Evolutionary conservation across 495 filamentous ascomycete genomes (phyloP).

Genomic region (Geoglossum glabrum): DNA sequence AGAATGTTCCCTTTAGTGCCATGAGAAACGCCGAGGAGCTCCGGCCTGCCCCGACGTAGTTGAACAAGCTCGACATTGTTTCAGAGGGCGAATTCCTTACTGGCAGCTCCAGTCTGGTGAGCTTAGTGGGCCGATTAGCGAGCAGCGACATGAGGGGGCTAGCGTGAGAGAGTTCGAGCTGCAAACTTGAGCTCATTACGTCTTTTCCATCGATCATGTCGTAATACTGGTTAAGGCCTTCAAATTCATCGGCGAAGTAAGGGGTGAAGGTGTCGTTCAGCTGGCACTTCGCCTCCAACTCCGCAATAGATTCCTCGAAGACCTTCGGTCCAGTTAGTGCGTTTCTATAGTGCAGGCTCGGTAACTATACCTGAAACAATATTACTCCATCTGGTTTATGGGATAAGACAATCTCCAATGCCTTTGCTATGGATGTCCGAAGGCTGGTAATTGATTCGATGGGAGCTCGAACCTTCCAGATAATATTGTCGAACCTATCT

Average conservation of each 20-base stretch:
- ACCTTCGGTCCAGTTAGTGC: slow-evolving; percentile 23
- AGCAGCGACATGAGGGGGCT: slow-evolving; percentile 3
- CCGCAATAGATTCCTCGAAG: slow-evolving; percentile 34
- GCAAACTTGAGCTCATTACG: neutral
- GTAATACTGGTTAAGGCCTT: slow-evolving; percentile 43
- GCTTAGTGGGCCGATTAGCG: slow-evolving; percentile 7
- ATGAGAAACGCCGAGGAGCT: neutral
- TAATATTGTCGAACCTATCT: slow-evolving; percentile 45
- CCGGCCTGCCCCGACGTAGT: neutral
- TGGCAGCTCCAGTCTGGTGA: neutral
- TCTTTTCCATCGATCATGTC: slow-evolving; percentile 15
- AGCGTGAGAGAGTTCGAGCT: neutral
- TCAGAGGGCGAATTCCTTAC: neutral
- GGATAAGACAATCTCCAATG: slow-evolving; percentile 22
- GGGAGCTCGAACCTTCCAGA: slow-evolving; percentile 22
- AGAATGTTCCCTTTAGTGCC: slow-evolving; percentile 6
- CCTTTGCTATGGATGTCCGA: slow-evolving; percentile 25
- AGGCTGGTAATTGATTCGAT: slow-evolving; percentile 24
- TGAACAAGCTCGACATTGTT: neutral
- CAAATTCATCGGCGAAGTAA: slow-evolving; percentile 41
- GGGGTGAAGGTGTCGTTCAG: slow-evolving; percentile 18
- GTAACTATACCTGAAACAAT: slow-evolving; percentile 8
- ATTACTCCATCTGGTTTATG: slow-evolving; percentile 21
- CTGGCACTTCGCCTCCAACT: slow-evolving; percentile 22
- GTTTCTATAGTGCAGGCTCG: slow-evolving; percentile 11